Percentiles rank a stretch among this genome's conserved stretches.
phyloP scores from a whole-genome alignment of 495 filamentous ascomycete species.

The Umbilicaria muhlenbergii region DNA sequence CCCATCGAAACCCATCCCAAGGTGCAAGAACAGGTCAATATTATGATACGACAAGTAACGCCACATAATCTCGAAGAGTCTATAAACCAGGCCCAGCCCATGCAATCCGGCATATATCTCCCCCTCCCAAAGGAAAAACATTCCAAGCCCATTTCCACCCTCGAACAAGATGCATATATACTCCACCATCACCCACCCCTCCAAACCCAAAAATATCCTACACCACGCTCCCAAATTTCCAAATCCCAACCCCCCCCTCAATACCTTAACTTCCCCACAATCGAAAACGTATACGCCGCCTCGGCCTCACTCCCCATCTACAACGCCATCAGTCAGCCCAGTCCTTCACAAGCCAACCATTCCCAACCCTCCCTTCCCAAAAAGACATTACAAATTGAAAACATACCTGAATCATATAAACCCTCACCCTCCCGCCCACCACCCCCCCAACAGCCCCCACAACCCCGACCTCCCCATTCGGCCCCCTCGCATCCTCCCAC shows the following conservation, averaged over 20 bases:
- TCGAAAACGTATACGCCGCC: constrained; percentile 43
- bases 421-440: constrained; percentile 44
- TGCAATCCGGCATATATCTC: too few species aligned
- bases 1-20: too few species aligned
- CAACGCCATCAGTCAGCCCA: not conserved
- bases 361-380: not conserved
- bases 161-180: too few species aligned
- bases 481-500: constrained; percentile 63
- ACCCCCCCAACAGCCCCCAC: constrained; percentile 59
- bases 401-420: constrained; percentile 66
- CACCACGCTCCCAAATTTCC: too few species aligned
- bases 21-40: too few species aligned
- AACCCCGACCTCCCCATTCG: constrained; percentile 48
- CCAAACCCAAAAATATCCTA: too few species aligned
- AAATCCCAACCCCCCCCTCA: constrained; percentile 11
- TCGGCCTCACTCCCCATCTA: constrained; percentile 47
- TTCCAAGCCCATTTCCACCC: too few species aligned
- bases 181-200: too few species aligned
- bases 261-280: constrained; percentile 44
- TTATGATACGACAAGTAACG: too few species aligned
- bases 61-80: too few species aligned
- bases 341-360: not conserved
- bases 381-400: not conserved
- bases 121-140: too few species aligned
- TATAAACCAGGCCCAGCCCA: too few species aligned